A percentile compares a stretch with the other conserved stretches of the same genome.
Conservation (phyloP, 2,329 filamentous ascomycete species). For the Aspergillus hiratsukae region DNA sequence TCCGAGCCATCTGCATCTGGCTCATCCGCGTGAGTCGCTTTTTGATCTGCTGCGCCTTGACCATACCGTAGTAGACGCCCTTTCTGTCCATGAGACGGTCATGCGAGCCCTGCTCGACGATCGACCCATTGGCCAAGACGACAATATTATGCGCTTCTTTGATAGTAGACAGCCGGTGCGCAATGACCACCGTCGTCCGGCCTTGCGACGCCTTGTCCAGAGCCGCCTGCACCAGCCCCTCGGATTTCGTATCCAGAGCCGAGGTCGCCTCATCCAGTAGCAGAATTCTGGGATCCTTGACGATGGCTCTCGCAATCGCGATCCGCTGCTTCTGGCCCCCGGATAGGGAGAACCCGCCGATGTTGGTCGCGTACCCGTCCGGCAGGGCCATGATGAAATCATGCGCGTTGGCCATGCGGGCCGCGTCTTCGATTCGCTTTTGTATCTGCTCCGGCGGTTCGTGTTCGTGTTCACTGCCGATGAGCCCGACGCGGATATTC, state of each 20-base stretch:
- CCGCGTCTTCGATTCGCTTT: constrained; percentile 15
- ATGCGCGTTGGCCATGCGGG: constrained; percentile 56
- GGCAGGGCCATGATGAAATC: constrained; percentile 62
- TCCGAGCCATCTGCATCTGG: neutral
- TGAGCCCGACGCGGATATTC: constrained; percentile 61
- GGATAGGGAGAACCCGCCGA: neutral
- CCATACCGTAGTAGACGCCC: constrained; percentile 71
- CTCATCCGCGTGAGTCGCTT: neutral
- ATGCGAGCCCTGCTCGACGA: constrained; percentile 83
- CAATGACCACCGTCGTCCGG: constrained; percentile 85
- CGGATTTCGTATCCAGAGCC: constrained; percentile 82
- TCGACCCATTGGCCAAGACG: constrained; percentile 74
- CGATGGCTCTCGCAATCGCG: constrained; percentile 75
- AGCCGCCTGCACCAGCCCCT: constrained; percentile 84
- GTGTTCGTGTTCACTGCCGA: constrained; percentile 64
- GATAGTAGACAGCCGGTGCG: constrained; percentile 82
- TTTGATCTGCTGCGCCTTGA: constrained; percentile 32
- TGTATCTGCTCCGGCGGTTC: constrained; percentile 51
- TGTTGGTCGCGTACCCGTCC: neutral
- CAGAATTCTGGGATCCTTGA: constrained; percentile 81
- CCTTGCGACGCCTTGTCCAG: constrained; percentile 78
- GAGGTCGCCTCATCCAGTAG: constrained; percentile 89
- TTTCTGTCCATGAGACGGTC: constrained; percentile 62
- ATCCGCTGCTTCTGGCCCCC: neutral
- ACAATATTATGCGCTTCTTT: constrained; percentile 85